phyloP scores from a whole-genome alignment of 1,284 basidiomycete species.

The Calocybe gambosa region DNA sequence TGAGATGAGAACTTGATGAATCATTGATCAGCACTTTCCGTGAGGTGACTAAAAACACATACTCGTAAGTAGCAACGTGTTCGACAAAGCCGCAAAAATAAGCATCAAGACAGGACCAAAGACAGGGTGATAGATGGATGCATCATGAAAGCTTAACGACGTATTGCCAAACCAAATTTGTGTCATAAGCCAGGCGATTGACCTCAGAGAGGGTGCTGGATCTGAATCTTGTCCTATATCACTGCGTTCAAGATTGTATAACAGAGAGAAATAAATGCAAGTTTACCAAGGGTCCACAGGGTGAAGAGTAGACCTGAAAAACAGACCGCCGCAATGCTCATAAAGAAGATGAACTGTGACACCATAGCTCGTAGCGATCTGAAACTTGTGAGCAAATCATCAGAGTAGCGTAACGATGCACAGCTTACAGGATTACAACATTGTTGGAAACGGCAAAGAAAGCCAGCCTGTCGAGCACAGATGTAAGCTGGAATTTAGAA shows the following conservation, averaged over 20 bases:
- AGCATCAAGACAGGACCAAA: constrained; percentile 86
- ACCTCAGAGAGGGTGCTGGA: constrained; percentile 34
- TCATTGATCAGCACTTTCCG: constrained; percentile 7
- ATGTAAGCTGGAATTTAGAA: background rate
- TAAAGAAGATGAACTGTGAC: constrained; percentile 79
- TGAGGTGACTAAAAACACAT: constrained; percentile 22
- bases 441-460: constrained; percentile 85
- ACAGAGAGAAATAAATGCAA: constrained; percentile 9
- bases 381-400: constrained; percentile 3
- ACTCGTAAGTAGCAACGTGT: constrained; percentile 79
- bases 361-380: constrained; percentile 75
- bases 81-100: constrained; percentile 75
- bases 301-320: constrained; percentile 87
- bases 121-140: constrained; percentile 74
- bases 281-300: constrained; percentile 67
- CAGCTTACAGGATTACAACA: constrained; percentile 68
- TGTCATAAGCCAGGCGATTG: constrained; percentile 76
- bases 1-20: constrained; percentile 66
- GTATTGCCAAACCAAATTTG: constrained; percentile 85
- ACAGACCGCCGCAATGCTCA: constrained; percentile 73
- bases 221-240: constrained; percentile 10
- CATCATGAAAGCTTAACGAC: constrained; percentile 62
- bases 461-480: constrained; percentile 45
- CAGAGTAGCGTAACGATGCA: background rate
- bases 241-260: background rate